Evolutionary conservation across 148 eudicot species (phyloP), one percentile per base, ranked within the genome.

Genomic region (Gaultheria prostrata): DNA sequence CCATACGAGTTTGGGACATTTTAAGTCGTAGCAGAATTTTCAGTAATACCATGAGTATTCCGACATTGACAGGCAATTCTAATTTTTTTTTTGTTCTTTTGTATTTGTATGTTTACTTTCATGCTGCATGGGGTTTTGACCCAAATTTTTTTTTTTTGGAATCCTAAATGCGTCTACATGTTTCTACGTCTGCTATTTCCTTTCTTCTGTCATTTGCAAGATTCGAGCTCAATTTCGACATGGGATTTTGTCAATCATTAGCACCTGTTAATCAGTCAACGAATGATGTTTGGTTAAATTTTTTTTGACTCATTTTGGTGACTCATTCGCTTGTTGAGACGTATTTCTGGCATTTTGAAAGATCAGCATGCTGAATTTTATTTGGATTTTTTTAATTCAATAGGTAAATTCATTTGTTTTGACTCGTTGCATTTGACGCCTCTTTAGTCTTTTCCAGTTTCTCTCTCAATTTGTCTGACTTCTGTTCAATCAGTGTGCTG

Each of bases 1-100:
- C 57, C 85, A 65, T 97, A 77, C 90, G 91, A 79, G 88, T 91
- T 30, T 97, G 99, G 99, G 99, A 97, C 87, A 86, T 92, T 83
- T 81, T 78, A 33, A 88, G 91, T 76, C 90, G 86, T 87, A 80
- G 84, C 89, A 97, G 87, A 88, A 85, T 97, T 84, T 89, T 91
- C 84, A 89, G 89, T 83, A 92, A 93, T 85, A 67, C 90, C 63
- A 61, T 92, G 76, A 82, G 85, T 73, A 86, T 84, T 83, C 81
- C 88, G 84, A 26, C 90, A 69, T 61, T 46, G 86, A 88, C 91
- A 91, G 91, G 92, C 77, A 86, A 84, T 83, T 75, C 86, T 28
- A 4, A 54, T 35, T 10, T 61, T 57, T 79, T 79, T 14, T 82
- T 35, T 32, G 51, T 49, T 75, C 28, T 26, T 80, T 80, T 13